Base-by-base conservation (phyloP, 2,329 filamentous ascomycete genomes). In the Phialophora expanda region DNA sequence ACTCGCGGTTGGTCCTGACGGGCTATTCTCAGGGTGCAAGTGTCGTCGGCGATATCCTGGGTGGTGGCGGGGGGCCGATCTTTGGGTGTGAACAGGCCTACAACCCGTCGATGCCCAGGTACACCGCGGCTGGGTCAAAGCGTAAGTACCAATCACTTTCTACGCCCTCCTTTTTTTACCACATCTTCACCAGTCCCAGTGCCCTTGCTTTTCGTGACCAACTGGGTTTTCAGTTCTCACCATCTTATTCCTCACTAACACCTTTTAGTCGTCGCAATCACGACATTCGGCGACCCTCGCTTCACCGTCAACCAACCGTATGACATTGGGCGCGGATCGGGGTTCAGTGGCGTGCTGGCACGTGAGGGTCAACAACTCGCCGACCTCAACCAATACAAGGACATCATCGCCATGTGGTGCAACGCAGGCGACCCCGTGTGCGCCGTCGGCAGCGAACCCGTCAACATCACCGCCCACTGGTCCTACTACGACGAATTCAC, bases 21-120 rank as follows among this genome's bases (percentile, higher is more conserved):
- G 75, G 75, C 11, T 76, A 76, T 65, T 75, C 74, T 12, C 75
- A 77, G 63, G 75, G 75, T 1, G 75, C 72, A 2, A 70, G 73
- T 56, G 66, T 76, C 26, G 69, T 75, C 55, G 73, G 72, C 2
- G 75, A 76, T 66, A 69, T 71, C 14, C 57, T 76, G 53, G 72
- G 71, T 41, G 74, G 74, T n/a, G 73, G 73, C 6, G 73, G 73
- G 2, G 70, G 68, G 1, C 8, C 44, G n/a, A 32, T 68, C 20
- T 68, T 68, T 66, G 66, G 63, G 14, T 68, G 66, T 26, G 17
- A 62, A 4, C 66, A 68, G 51, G 8, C 58, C n/a, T 30, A 2
- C 4, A 68, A 64, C 30, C 61, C 62, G 8, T 50, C 62, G n/a
- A 22, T 68, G 38, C 20, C 48, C 26, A 50, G 61, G 32, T 41